Conservation (phyloP, 495 filamentous ascomycete species). For the Daldinia loculata region DNA sequence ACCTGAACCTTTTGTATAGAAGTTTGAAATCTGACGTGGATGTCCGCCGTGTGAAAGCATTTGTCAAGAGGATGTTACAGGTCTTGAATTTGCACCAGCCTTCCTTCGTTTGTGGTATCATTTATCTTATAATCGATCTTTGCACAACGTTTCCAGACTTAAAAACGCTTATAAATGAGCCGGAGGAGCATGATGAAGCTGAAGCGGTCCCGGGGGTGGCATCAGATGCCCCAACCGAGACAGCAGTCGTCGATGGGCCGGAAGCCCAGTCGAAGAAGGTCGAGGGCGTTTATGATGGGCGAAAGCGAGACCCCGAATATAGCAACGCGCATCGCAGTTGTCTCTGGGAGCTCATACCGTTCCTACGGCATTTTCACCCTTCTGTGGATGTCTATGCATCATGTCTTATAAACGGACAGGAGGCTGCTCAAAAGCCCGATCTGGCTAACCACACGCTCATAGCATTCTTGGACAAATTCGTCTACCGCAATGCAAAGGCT, state of each 20-base stretch:
- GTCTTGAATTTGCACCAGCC: constrained; percentile 88
- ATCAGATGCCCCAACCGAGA: constrained; percentile 32
- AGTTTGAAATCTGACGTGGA: constrained; percentile 86
- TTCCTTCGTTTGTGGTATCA: constrained; percentile 85
- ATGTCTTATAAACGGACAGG: constrained; percentile 69
- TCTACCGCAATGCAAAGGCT: constrained; percentile 89
- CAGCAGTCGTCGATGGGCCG: constrained; percentile 1
- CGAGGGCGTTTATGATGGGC: constrained; percentile 72
- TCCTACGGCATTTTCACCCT: constrained; percentile 86
- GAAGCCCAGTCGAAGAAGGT: constrained; percentile 23
- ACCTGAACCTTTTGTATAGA: constrained; percentile 90
- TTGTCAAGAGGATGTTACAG: constrained; percentile 91
- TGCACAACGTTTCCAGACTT: constrained; percentile 78
- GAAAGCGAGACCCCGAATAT: constrained; percentile 89
- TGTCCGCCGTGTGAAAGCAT: constrained; percentile 89
- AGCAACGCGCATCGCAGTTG: constrained; percentile 89
- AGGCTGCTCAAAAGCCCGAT: constrained; percentile 86
- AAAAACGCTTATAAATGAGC: constrained; percentile 72
- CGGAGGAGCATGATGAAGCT: constrained; percentile 68
- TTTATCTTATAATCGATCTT: constrained; percentile 87
- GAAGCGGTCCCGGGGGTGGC: constrained; percentile 33
- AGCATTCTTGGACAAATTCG: constrained; percentile 96
- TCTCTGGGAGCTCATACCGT: constrained; percentile 90
- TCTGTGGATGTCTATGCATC: constrained; percentile 89
- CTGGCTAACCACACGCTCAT: constrained; percentile 85